These are phyloP conservation scores for Physaria fendleri DNA, from an alignment of 345 rosid species.

Conservation along the genomic window DNA sequence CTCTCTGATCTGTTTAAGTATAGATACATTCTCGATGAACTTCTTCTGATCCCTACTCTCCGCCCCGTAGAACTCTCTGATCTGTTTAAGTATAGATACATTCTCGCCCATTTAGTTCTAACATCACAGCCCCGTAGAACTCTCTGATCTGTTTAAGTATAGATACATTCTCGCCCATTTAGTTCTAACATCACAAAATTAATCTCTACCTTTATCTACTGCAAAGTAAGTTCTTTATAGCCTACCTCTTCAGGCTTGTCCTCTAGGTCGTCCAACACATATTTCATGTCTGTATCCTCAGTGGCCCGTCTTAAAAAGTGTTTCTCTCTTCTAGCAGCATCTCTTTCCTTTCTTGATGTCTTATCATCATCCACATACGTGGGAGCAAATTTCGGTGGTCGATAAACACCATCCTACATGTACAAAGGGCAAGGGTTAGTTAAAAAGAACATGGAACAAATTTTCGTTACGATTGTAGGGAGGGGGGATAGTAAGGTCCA, in stretches of 20 bases:
- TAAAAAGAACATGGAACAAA: neutral
- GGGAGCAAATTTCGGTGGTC: conserved; percentile 76
- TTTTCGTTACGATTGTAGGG: neutral
- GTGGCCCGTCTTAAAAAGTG: conserved; percentile 47
- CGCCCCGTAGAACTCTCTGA: conserved; percentile 53
- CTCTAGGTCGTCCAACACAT: conserved; percentile 66
- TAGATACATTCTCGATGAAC: too few species aligned
- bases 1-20: conserved; percentile 61
- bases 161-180: conserved; percentile 27
- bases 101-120: conserved; percentile 43
- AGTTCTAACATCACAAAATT: conserved; percentile 2
- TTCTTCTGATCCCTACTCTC: conserved; percentile 63
- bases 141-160: conserved; percentile 64
- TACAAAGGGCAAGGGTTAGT: conserved; percentile 15
- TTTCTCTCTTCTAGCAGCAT: conserved; percentile 63
- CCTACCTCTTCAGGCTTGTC: conserved; percentile 86
- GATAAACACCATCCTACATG: conserved; percentile 54
- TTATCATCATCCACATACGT: conserved; percentile 62
- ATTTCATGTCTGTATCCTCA: conserved; percentile 54
- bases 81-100: too few species aligned
- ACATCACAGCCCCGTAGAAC: conserved; percentile 58
- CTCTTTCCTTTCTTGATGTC: conserved; percentile 65
- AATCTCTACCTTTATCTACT: neutral
- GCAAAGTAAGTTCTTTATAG: neutral
- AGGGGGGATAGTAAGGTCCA: neutral